phyloP scores from a whole-genome alignment of 2,329 filamentous ascomycete species.

The Pseudopithomyces chartarum region DNA sequence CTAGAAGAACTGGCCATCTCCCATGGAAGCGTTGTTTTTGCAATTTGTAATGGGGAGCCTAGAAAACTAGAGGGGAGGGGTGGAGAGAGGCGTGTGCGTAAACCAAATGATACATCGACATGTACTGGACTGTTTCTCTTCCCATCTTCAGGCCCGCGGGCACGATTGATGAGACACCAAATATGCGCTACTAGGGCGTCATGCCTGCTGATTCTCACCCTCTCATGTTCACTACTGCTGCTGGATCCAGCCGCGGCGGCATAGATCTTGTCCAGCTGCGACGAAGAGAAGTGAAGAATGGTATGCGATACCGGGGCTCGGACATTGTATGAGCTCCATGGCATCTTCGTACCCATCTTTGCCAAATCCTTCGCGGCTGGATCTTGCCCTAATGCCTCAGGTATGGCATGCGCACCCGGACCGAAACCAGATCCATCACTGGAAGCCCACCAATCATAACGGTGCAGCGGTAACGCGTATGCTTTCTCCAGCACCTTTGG shows the following conservation, averaged over 20 bases:
- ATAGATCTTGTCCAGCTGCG: background rate
- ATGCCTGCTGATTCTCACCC: background rate
- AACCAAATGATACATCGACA: background rate
- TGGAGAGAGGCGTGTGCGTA: background rate
- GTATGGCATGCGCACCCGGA: background rate
- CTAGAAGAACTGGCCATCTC: background rate
- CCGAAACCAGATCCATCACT: background rate
- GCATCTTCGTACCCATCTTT: background rate
- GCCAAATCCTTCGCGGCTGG: background rate
- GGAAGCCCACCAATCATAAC: constrained; percentile 1
- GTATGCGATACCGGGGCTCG: background rate
- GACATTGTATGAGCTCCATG: background rate
- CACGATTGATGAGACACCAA: background rate
- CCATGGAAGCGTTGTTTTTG: background rate
- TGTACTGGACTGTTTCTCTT: background rate
- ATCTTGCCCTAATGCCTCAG: background rate
- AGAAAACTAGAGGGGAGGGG: background rate
- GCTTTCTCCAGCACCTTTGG: background rate
- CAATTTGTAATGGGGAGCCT: background rate
- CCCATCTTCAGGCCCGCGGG: background rate
- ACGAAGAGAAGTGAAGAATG: background rate
- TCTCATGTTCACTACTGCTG: background rate
- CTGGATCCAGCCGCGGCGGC: background rate
- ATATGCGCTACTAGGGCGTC: constrained; percentile 1
- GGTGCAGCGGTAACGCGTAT: background rate